Base-by-base conservation (phyloP, 371 early-diverging fungal species). In the Smittium culicis region DNA sequence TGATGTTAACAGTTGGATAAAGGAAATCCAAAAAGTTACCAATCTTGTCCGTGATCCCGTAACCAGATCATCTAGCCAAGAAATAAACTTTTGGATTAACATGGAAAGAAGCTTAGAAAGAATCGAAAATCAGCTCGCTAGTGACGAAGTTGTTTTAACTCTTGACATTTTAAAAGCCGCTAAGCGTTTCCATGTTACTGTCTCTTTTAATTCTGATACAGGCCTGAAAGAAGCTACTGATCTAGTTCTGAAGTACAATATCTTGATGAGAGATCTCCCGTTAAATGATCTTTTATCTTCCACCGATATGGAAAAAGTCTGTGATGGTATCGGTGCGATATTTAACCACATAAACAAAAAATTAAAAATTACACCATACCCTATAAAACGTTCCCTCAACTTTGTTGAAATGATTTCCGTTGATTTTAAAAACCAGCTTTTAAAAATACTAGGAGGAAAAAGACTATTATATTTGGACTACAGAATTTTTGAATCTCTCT, bases 11-110 rank as follows among this genome's bases (percentile, higher is more conserved):
- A 87, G 88, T 5, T 99, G 99, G 99, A 92, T 97, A 77, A 94
- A 93, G 73, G 98, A 98, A 72, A 97, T 99, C 71, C 96, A 98
- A 74, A 96, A 94, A 73, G 96, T 99, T 17, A 96, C 97, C 35
- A 90, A 90, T 69, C 86, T 98, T 69, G 82, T 86, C 32, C 85
- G 97, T 65, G 99, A 99, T 72, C 94, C 96, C 33, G 76, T 88
- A 0, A 87, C 88, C 35, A 96, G 94, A 24, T 88, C 92, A 1
- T 95, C 97, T 24, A 86, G 88, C 64, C 96, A 97, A 77, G 98
- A 99, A 79, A 93, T 99, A 77, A 94, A 94, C 78, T 99, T 97
- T 74, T 99, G 99, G 99, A 77, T 94, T 35, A 88, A 88, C 70
- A 92, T 98, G 93, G 99, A 98, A 76, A 80, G 88, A 27, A 92